Base-by-base conservation (phyloP, 495 filamentous ascomycete genomes). In the Penicillium taxi region DNA sequence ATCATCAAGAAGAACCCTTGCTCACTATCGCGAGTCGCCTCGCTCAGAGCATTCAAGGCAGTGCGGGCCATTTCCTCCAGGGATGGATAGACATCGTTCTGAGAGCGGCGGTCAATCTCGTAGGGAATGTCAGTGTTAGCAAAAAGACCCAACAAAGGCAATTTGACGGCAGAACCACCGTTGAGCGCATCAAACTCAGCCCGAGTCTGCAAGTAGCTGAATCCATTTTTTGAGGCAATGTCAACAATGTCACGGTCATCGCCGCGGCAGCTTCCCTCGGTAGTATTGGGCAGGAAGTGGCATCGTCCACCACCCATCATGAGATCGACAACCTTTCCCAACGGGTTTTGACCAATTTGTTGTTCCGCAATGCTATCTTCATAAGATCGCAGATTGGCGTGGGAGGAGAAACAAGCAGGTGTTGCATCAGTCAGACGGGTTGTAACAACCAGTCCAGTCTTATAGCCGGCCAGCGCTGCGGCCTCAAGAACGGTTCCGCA, bases 1-100 rank as follows among this genome's bases (percentile, higher is more conserved):
- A 98, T 90, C 90, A 98, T 93, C 40, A 98, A 58, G 66, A 98
- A 96, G 71, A 98, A 98, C 1, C 91, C 91, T 58, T 95, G 75
- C 16, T 96, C 86, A 36, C 75, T 85, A 51, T 86, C 73, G 52
- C 75, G 68, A 0, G 93, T 96, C 0, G 90, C 93, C n/a, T 78
- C 75, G 41, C 79, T 78, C 11, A 98, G 72, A 2, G 82, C 80
- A 19, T 64, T 76, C 41, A 96, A 52, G 2, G 93, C 93, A 15
- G 84, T 84, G 39, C 72, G 69, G 2, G 93, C 74, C 91, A 96
- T 96, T 58, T 95, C 90, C 47, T 85, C 84, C 22, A 96, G 66
- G 18, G 85, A 87, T 5, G 91, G 93, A 48, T 95, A 96, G 3
- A 77, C 60, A 29, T 89, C 77, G 19, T 84, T 72, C 66, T 84